These are phyloP conservation scores for Fomitopsis pulvina DNA, from an alignment of 768 basidiomycete species.

Conservation along the genomic window DNA sequence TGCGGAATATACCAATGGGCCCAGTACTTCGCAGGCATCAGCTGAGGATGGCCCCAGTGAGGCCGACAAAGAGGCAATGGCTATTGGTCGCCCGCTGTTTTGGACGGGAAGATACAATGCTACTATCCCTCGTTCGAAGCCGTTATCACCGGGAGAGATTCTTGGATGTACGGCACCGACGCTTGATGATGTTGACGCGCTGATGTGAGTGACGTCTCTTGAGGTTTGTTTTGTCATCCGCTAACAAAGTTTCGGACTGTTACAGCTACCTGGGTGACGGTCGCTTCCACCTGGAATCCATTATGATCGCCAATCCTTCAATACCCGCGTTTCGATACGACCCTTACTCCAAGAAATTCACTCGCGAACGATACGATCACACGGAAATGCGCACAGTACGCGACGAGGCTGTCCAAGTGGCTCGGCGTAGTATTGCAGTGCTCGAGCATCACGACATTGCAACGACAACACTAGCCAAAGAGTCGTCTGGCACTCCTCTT, in stretches of 20 bases:
- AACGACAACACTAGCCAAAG: slow-evolving; percentile 3
- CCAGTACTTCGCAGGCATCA: slow-evolving; percentile 12
- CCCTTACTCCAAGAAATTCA: slow-evolving; percentile 96
- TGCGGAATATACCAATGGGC: slow-evolving; percentile 26
- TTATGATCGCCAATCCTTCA: slow-evolving; percentile 98
- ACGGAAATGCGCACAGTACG: slow-evolving; percentile 75
- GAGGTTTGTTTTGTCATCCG: neutral
- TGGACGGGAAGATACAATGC: slow-evolving; percentile 68
- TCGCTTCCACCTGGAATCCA: slow-evolving; percentile 95
- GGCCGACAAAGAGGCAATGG: slow-evolving; percentile 7
- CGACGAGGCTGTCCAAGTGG: slow-evolving; percentile 67
- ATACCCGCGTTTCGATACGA: slow-evolving; percentile 97
- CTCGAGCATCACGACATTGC: slow-evolving; percentile 2
- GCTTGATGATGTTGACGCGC: slow-evolving; percentile 73
- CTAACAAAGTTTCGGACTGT: slow-evolving; percentile 9
- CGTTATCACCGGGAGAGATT: slow-evolving; percentile 94
- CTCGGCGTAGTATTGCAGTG: slow-evolving; percentile 53
- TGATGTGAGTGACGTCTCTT: slow-evolving; percentile 77
- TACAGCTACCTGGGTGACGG: slow-evolving; percentile 93
- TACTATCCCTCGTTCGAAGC: slow-evolving; percentile 80
- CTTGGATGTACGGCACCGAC: slow-evolving; percentile 93
- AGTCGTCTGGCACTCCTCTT: slow-evolving; percentile 21
- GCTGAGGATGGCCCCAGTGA: slow-evolving; percentile 8
- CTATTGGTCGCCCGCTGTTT: slow-evolving; percentile 17
- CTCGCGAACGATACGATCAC: slow-evolving; percentile 88